Evolutionary conservation across 805 yeast species (phyloP).

Genomic region (Clavispora santaluciae): DNA sequence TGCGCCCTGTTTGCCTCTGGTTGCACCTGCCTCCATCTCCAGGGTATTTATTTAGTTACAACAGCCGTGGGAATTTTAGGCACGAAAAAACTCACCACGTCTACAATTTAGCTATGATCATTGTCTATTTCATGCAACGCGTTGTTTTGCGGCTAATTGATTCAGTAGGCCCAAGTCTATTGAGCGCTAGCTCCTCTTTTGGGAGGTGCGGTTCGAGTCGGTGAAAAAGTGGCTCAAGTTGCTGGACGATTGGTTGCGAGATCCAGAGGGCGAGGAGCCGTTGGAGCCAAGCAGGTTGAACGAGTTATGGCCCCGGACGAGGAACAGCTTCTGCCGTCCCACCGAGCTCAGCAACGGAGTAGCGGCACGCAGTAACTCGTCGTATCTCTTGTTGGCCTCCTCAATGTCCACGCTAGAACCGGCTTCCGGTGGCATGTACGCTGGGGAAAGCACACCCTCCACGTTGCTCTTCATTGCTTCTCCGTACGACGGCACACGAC

Average conservation of each 20-base stretch:
- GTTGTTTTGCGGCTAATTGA: no score
- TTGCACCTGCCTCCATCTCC: no score
- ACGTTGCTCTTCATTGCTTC: constrained; percentile 63
- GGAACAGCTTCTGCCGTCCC: constrained; percentile 15
- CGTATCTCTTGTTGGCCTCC: constrained; percentile 27
- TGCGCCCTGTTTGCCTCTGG: no score
- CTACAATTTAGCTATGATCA: no score
- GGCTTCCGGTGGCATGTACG: constrained; percentile 52
- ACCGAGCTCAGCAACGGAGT: constrained; percentile 1
- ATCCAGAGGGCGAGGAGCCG: constrained; percentile 62
- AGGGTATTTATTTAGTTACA: no score
- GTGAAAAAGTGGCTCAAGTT: constrained; percentile 5
- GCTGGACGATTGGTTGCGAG: constrained; percentile 60
- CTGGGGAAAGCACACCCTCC: constrained; percentile 62
- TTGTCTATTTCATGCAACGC: no score
- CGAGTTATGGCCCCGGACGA: constrained; percentile 25
- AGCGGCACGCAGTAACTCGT: constrained; percentile 13
- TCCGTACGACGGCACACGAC: constrained; percentile 79
- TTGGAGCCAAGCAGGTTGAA: constrained; percentile 23
- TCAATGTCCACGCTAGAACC: constrained; percentile 34
- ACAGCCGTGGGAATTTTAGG: no score
- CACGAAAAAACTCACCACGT: no score
- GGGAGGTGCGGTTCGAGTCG: not conserved
- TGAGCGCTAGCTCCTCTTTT: not conserved
- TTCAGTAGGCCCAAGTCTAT: no score